Base-by-base conservation (phyloP, 805 yeast species). In the Metschnikowia noctiluminum region DNA sequence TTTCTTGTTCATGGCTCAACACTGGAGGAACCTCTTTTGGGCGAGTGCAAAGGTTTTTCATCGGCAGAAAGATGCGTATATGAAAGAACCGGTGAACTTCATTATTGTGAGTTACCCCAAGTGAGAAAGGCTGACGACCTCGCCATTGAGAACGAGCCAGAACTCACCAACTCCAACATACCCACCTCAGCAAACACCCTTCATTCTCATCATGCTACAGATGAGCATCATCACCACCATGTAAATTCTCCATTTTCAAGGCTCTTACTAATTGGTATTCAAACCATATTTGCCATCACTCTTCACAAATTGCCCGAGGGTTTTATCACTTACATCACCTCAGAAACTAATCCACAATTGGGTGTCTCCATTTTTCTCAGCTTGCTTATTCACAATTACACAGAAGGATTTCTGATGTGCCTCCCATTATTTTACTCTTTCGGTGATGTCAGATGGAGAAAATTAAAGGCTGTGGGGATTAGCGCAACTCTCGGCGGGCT, bases 301-400 rank as follows among this genome's bases (percentile, higher is more conserved):
- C 68, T 94, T 28, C 99, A 92, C 69, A 91, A 94, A 63, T 75
- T 92, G 27, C 99, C 99, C 0, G 99, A 92, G 67, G 99, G 99
- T 0, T 88, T 92, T 60, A 82, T 92, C 46, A 85, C 95, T 40
- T 92, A 80, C 63, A 87, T 86, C 32, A 90, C 94, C 0, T 77
- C 89, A 2, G 87, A 85, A 60, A 81, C 86, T 1, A 68, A 76
- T 50, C 71, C 73, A 5, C 66, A 74, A 31, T 68, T 90, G 28
- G 97, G 98, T 0, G 58, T 89, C 16, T 77, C 89, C 13, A 89
- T 92, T 11, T 91, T 94, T 60, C 64, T 91, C 16, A 89, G 97
- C 42, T 74, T 92, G 61, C 81, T 90, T 11, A 80, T 94, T 28
- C 99, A 92, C 69, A 94, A 94, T 65, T 84, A 89, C 56, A 85